These are phyloP conservation scores for Claviceps paspali DNA, from an alignment of 2,329 filamentous ascomycete species.

Conservation along the genomic window DNA sequence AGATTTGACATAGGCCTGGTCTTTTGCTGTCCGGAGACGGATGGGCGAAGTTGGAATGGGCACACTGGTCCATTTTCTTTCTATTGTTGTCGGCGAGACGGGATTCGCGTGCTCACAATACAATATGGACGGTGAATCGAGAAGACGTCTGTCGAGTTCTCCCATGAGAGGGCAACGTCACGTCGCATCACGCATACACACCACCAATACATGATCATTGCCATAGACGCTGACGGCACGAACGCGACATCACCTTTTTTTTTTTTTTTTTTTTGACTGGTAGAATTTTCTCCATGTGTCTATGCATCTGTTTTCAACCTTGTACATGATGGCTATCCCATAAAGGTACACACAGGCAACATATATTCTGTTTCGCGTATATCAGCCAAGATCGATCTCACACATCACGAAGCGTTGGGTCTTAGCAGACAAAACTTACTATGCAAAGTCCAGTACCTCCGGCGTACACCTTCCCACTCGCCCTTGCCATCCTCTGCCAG, in stretches of 20 bases:
- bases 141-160: not conserved
- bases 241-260: not conserved
- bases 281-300: too few species aligned
- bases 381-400: not conserved
- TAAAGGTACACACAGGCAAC: conserved; percentile 58
- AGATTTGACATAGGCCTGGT: not conserved
- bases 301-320: not conserved
- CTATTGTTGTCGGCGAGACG: too few species aligned
- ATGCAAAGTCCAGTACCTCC: conserved; percentile 80
- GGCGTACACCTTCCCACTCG: conserved; percentile 78
- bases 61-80: not conserved
- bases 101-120: too few species aligned
- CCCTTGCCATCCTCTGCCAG: conserved; percentile 52
- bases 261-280: not conserved
- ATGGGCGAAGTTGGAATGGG: not conserved
- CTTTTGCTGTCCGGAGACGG: not conserved
- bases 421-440: conserved; percentile 13
- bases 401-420: not conserved
- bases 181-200: not conserved
- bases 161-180: not conserved
- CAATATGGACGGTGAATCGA: too few species aligned
- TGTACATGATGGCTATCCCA: conserved; percentile 32
- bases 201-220: not conserved
- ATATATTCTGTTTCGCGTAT: conserved; percentile 41
- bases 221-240: not conserved